Base-by-base conservation (phyloP, 306 rosid genomes). In the Arachis stenosperma region DNA sequence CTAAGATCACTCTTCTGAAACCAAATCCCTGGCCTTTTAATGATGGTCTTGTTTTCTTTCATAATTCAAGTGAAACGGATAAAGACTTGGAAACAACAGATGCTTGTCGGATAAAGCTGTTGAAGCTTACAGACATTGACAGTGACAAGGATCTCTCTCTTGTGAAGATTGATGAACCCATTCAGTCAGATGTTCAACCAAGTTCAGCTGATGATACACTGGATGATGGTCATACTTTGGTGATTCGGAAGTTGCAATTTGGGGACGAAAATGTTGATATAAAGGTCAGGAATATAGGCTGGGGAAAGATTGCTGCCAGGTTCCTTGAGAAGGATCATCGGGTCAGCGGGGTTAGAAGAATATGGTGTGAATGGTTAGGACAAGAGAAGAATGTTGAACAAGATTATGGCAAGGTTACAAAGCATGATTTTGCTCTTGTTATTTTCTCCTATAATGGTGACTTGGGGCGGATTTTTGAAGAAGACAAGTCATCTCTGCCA, bases 291-390 rank as follows among this genome's bases (percentile, higher is more conserved):
- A 84, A 82, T 51, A 77, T 84, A 43, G 98, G 98, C 7, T 65
- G 17, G 66, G 98, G 96, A 55, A 84, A 77, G 82, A 84, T 93
- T 75, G 79, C 94, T 63, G 96, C 90, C 6, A 89, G 97, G 71
- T 82, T 90, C 79, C 67, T 30, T 52, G 88, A 88, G 81, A 87
- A 85, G 65, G 85, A 70, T 71, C 66, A 67, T 13, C 33, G 81
- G 3, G 79, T 62, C 22, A 75, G 22, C 80, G 89, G 86, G 50
- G 73, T 89, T 65, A 78, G 80, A 77, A 85, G 96, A 75, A 82
- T 93, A 63, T 93, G 98, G 98, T 93, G 98, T 29, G 97, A 93
- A 79, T 93, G 98, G 98, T 76, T 90, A 71, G 98, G 96, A 56
- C 73, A 81, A 74, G 79, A 67, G 64, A 36, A 47, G 59, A n/a